Evolutionary conservation across 2,329 filamentous ascomycete genomes (phyloP).

Genomic region (Scedosporium minutisporum): DNA sequence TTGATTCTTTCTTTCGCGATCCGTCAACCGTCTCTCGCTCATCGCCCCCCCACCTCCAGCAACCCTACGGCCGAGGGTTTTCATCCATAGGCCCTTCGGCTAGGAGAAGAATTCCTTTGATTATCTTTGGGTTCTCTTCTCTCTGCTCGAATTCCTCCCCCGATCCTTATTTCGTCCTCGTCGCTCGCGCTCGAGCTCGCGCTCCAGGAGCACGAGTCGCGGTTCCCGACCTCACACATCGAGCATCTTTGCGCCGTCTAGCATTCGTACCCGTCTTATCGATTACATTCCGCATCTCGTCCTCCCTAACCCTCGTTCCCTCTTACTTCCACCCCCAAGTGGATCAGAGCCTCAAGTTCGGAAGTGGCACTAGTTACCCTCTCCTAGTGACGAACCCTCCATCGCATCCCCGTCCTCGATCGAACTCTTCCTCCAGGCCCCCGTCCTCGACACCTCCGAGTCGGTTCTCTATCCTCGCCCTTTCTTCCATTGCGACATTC

Average conservation of each 20-base stretch:
- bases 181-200: neutral
- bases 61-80: neutral
- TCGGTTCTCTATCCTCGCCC: neutral
- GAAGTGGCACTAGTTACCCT: too few species aligned
- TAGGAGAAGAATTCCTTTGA: slow-evolving; percentile 4
- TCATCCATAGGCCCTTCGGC: slow-evolving; percentile 4
- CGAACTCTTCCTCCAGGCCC: neutral
- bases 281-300: too few species aligned
- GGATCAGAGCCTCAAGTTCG: too few species aligned
- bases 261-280: too few species aligned
- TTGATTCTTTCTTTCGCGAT: neutral
- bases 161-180: neutral
- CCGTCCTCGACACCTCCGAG: neutral
- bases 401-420: too few species aligned
- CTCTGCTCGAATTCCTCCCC: neutral
- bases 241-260: too few species aligned
- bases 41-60: neutral
- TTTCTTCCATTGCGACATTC: too few species aligned
- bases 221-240: neutral
- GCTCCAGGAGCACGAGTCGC: too few species aligned
- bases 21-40: neutral
- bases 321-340: too few species aligned
- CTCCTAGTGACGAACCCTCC: too few species aligned
- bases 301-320: too few species aligned
- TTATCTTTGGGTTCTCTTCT: slow-evolving; percentile 1